Percentiles rank a stretch among this genome's conserved stretches.
These are phyloP conservation scores for Saccharomyces jurei DNA, from an alignment of 805 yeast species.

Conservation along the genomic window DNA sequence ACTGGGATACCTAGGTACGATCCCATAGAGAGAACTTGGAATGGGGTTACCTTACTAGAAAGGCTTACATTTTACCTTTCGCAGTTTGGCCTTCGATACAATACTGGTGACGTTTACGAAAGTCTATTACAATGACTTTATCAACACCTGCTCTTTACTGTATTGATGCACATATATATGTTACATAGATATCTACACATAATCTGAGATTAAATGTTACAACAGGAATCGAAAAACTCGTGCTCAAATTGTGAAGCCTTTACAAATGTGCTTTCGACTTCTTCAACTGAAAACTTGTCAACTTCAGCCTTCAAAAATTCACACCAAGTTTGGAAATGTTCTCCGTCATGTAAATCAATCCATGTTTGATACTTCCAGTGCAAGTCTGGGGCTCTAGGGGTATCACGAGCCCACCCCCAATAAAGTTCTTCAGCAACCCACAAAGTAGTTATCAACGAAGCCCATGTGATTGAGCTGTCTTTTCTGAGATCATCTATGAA, in stretches of 20 bases:
- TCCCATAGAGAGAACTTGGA: conserved; percentile 44
- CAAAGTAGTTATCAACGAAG: conserved; percentile 36
- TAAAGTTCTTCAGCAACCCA: conserved; percentile 46
- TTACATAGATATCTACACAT: not conserved
- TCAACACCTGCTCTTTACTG: not conserved
- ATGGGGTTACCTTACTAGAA: conserved; percentile 40
- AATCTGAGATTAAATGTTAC: conserved; percentile 16
- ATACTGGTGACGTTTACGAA: conserved; percentile 5
- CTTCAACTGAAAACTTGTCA: conserved; percentile 27
- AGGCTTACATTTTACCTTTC: conserved; percentile 37
- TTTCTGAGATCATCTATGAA: conserved; percentile 29
- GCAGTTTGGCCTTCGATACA: conserved; percentile 4
- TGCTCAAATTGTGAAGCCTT: conserved; percentile 35
- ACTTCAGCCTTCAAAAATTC: conserved; percentile 38
- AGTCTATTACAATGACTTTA: not conserved
- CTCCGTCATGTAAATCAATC: conserved; percentile 46
- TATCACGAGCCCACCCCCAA: conserved; percentile 43
- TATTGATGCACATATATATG: not conserved
- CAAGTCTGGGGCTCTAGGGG: conserved; percentile 27
- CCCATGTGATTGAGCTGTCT: conserved; percentile 28
- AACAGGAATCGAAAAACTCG: conserved; percentile 43
- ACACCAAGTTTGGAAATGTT: conserved; percentile 42
- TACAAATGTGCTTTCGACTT: conserved; percentile 28
- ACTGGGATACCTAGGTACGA: conserved; percentile 57
- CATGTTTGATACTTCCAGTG: conserved; percentile 44